phyloP scores from a whole-genome alignment of 352 stramenopile genomes.

The Phytophthora brassicae region DNA sequence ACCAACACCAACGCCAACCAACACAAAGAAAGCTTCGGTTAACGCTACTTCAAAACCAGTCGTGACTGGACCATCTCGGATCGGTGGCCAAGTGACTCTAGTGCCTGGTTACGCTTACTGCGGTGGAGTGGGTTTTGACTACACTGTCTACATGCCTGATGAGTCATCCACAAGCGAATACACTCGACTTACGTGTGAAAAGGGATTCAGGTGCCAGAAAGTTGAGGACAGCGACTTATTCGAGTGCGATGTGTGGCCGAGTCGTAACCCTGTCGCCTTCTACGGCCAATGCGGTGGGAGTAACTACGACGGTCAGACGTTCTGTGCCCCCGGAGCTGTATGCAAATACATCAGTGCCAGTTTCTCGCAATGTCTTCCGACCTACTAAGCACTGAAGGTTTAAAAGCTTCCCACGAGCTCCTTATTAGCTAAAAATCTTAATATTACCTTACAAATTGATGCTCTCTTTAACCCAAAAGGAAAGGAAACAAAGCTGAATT shows the following conservation, averaged over 20 bases:
- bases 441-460: neutral
- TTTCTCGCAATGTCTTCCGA: constrained; percentile 34
- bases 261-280: constrained; percentile 17
- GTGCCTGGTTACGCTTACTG: constrained; percentile 20
- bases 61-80: constrained; percentile 7
- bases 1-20: neutral
- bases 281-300: constrained; percentile 30
- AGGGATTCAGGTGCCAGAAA: constrained; percentile 22
- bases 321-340: constrained; percentile 26
- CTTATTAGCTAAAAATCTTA: neutral
- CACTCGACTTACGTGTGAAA: constrained; percentile 19
- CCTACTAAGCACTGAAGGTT: constrained; percentile 14
- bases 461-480: too few relatives aligned
- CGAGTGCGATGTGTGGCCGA: constrained; percentile 28
- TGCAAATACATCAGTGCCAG: constrained; percentile 31
- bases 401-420: neutral
- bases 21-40: neutral
- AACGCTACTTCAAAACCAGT: neutral
- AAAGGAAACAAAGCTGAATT: too few relatives aligned
- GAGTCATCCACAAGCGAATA: neutral
- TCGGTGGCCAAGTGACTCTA: constrained; percentile 13
- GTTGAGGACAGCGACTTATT: constrained; percentile 2
- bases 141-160: constrained; percentile 27
- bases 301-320: constrained; percentile 28
- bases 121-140: constrained; percentile 24